Evolutionary conservation across 805 yeast species (phyloP).

Genomic region (Saturnispora gosingensis): DNA sequence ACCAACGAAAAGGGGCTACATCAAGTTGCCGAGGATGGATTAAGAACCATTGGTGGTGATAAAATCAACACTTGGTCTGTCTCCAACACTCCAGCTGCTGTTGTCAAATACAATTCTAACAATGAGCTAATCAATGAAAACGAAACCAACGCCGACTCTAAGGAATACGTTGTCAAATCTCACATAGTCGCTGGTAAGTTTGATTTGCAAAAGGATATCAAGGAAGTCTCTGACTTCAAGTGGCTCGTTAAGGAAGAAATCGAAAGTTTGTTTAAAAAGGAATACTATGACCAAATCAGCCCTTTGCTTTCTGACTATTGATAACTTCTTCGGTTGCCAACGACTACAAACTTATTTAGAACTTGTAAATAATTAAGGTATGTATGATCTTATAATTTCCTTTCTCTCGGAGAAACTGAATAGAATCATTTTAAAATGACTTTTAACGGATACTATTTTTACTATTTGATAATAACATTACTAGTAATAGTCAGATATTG

Average conservation of each 20-base stretch:
- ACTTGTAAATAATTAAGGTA: neutral
- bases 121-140: slow-evolving; percentile 15
- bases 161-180: slow-evolving; percentile 74
- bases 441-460: no score
- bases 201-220: slow-evolving; percentile 27
- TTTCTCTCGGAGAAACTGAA: no score
- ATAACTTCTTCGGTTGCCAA: neutral
- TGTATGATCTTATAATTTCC: neutral
- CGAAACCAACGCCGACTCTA: slow-evolving; percentile 20
- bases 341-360: neutral
- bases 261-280: slow-evolving; percentile 37
- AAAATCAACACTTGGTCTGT: slow-evolving; percentile 80
- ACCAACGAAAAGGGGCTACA: slow-evolving; percentile 50
- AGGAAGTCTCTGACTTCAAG: slow-evolving; percentile 37
- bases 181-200: slow-evolving; percentile 84
- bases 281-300: slow-evolving; percentile 48
- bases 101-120: slow-evolving; percentile 34
- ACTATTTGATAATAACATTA: no score
- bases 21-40: slow-evolving; percentile 63
- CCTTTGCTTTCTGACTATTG: slow-evolving; percentile 31
- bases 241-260: slow-evolving; percentile 87
- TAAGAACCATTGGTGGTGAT: slow-evolving; percentile 63
- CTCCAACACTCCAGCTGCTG: slow-evolving; percentile 80
- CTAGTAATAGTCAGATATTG: no score
- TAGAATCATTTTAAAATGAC: no score